Base-by-base conservation (phyloP, 345 rosid genomes). In the Eucalyptus urophylla region DNA sequence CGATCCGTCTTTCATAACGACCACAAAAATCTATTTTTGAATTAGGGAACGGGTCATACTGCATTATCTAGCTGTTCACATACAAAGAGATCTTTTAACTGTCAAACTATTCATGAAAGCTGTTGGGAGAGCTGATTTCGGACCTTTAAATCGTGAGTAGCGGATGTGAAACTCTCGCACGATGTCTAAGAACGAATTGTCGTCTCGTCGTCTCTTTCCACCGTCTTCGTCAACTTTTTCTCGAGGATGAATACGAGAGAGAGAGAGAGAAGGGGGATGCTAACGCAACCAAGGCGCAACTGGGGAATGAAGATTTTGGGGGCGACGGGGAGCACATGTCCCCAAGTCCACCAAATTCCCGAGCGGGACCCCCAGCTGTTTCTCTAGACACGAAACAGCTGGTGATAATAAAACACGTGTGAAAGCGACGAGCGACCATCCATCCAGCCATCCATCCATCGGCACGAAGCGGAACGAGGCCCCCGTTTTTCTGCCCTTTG, bases 341-440 rank as follows among this genome's bases (percentile, higher is more conserved):
- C 81, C 81, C 14, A 56, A 9, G 27, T 17, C 22, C 45, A 21
- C 47, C 14, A 3, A 76, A 76, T 21, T 76, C 25, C 62, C 24
- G 2, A 5, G 47, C 24, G 83, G 83, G 83, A 37, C 45, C 83
- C 25, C 13, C 45, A 11, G 22, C 14, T 33, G 47, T 40, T 45
- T 72, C 67, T 33, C 80, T 16, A 17, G 24, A 40, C 45, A 37
- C 76, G 8, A 29, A 62, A 24, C 83, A 43, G 49, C 76, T 87
- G 88, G 80, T 87, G 81, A 40, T 43, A 13, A 76, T 27, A 62
- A 40, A 43, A 44, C 81, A 87, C 88, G 88, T 56, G 47, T 51
- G 88, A 87, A 25, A n/a, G 83, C 56, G 81, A 87, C 88, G 88
- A 69, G 14, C 88, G 69, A 65, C 37, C 88, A 25, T 25, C 67